Percentiles rank a stretch among this genome's conserved stretches.
These are phyloP conservation scores for Heracleum sosnowskyi DNA, from an alignment of 129 eudicot genomes.

Conservation along the genomic window DNA sequence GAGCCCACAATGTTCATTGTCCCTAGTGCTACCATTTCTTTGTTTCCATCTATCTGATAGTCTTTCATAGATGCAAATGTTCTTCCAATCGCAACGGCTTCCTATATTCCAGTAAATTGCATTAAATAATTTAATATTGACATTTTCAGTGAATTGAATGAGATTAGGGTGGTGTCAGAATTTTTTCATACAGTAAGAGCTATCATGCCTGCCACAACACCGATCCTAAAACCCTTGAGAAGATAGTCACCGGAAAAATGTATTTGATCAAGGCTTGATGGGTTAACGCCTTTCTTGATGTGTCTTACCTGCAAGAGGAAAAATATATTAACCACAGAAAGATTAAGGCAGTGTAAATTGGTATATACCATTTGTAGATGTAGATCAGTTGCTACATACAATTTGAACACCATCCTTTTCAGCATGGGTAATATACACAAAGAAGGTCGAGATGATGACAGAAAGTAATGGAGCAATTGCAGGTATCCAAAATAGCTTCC, in stretches of 20 bases:
- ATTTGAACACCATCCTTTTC: constrained; percentile 50
- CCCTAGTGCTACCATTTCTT: constrained; percentile 82
- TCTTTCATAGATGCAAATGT: constrained; percentile 79
- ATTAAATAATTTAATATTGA: neutral
- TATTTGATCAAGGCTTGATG: constrained; percentile 34
- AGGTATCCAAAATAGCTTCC: constrained; percentile 59
- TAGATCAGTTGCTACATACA: constrained; percentile 27
- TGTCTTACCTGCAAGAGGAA: constrained; percentile 37
- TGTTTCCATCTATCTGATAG: constrained; percentile 70
- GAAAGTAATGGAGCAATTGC: constrained; percentile 76
- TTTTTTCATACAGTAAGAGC: constrained; percentile 18
- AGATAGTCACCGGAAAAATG: constrained; percentile 44
- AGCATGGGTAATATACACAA: constrained; percentile 58
- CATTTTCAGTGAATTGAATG: neutral
- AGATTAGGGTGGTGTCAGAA: neutral
- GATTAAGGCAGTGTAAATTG: neutral
- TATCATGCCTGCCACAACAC: constrained; percentile 55
- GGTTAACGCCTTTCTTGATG: constrained; percentile 50
- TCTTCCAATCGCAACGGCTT: constrained; percentile 85
- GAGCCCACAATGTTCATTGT: constrained; percentile 79
- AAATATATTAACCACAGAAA: neutral
- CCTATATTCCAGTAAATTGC: constrained; percentile 26
- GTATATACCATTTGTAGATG: neutral
- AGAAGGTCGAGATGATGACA: constrained; percentile 59
- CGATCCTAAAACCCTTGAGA: constrained; percentile 52